phyloP scores from a whole-genome alignment of 768 basidiomycete species.

The Leccinum subtestaceum region DNA sequence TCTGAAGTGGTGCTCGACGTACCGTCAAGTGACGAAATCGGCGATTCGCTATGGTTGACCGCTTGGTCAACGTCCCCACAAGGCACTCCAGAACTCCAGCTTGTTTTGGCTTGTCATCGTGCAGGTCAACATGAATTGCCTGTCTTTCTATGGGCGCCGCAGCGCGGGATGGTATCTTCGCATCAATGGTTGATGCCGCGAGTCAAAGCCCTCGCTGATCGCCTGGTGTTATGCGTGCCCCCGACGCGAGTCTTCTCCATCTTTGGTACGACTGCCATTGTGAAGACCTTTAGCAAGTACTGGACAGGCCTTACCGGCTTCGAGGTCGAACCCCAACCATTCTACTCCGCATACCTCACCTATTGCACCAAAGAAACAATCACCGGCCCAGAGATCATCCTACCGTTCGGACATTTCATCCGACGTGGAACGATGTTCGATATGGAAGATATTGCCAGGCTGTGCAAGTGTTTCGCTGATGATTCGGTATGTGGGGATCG shows the following conservation, averaged over 20 bases:
- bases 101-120: constrained; percentile 47
- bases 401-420: constrained; percentile 36
- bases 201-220: constrained; percentile 36
- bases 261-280: constrained; percentile 43
- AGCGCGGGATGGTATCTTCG: constrained; percentile 24
- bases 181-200: constrained; percentile 34
- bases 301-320: constrained; percentile 46
- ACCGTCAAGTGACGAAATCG: constrained; percentile 19
- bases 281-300: constrained; percentile 39
- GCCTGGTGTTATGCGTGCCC: constrained; percentile 37
- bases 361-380: constrained; percentile 42
- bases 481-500: constrained; percentile 42
- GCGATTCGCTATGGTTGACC: constrained; percentile 47
- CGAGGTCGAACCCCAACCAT: constrained; percentile 39
- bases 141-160: constrained; percentile 49
- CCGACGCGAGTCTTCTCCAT: constrained; percentile 50
- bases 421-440: constrained; percentile 41
- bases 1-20: constrained; percentile 32
- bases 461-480: constrained; percentile 52
- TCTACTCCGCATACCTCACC: constrained; percentile 49
- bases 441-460: constrained; percentile 37
- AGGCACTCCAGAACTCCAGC: constrained; percentile 34
- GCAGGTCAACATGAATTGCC: constrained; percentile 47
- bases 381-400: constrained; percentile 18
- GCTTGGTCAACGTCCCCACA: constrained; percentile 40